Evolutionary conservation across 1,284 basidiomycete species (phyloP).

Genomic region (Ceratobasidium sp.): DNA sequence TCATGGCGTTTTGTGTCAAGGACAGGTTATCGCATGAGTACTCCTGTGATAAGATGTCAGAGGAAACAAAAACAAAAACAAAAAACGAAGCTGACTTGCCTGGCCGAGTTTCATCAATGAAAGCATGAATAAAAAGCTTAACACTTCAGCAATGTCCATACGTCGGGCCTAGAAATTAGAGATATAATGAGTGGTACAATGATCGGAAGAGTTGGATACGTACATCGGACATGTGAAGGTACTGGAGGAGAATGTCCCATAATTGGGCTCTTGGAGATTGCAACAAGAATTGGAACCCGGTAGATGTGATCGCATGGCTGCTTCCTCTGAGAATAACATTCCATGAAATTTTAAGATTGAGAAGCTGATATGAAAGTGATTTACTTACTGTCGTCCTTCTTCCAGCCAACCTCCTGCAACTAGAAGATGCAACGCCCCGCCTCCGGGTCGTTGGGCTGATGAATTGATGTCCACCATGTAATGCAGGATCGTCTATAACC

Average conservation of each 20-base stretch:
- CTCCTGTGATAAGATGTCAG: conserved; percentile 63
- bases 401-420: conserved; percentile 90
- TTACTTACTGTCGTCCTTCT: conserved; percentile 45
- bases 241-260: conserved; percentile 96
- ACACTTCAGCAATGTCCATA: conserved; percentile 93
- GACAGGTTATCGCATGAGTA: conserved; percentile 89
- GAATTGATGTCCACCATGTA: conserved; percentile 93
- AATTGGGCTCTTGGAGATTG: conserved; percentile 96
- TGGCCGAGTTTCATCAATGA: conserved; percentile 92
- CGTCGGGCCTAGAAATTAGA: conserved; percentile 71
- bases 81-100: conserved; percentile 58
- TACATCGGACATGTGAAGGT: conserved; percentile 84
- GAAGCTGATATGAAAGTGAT: conserved; percentile 44
- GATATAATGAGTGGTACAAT: conserved; percentile 34
- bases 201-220: conserved; percentile 47
- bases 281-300: conserved; percentile 96
- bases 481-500: conserved; percentile 87
- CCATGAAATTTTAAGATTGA: neutral
- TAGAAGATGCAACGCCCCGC: conserved; percentile 85
- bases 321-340: conserved; percentile 49
- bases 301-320: conserved; percentile 84
- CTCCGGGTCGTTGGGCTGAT: conserved; percentile 73
- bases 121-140: conserved; percentile 95
- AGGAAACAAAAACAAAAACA: conserved; percentile 30
- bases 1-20: conserved; percentile 83